Evolutionary conservation across 257 asterid species (phyloP).

Genomic region (Solanum dulcamara): DNA sequence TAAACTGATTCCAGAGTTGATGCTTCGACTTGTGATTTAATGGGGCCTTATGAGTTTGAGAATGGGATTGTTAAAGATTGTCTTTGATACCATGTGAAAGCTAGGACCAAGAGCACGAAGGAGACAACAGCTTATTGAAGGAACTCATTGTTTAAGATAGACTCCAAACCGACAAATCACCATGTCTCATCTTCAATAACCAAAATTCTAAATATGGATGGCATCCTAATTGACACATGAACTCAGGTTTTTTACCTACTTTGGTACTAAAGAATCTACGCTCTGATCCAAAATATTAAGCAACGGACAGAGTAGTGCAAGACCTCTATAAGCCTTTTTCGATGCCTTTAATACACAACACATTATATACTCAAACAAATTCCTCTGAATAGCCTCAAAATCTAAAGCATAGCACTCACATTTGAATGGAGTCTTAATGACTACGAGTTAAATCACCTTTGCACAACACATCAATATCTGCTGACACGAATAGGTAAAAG

Average conservation of each 20-base stretch:
- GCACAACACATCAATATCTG: neutral
- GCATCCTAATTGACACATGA: neutral
- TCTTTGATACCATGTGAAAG: neutral
- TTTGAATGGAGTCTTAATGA: neutral
- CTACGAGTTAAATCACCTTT: neutral
- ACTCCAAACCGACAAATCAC: neutral
- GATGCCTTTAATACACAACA: neutral
- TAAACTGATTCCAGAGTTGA: neutral
- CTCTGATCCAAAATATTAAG: neutral
- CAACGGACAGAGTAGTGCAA: neutral
- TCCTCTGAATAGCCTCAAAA: neutral
- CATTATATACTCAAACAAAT: neutral
- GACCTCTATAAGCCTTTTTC: neutral
- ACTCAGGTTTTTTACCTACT: neutral
- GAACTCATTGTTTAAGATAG: neutral
- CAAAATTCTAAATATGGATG: neutral
- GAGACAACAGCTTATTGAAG: neutral
- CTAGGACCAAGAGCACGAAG: neutral
- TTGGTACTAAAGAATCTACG: neutral
- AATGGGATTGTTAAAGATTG: neutral
- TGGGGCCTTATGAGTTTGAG: neutral
- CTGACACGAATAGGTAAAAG: neutral
- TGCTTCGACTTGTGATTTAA: neutral
- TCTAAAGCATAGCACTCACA: neutral
- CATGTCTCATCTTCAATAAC: neutral